Evolutionary conservation across 1,139 yeast species (phyloP).

Genomic region (Suhomyces taliae): DNA sequence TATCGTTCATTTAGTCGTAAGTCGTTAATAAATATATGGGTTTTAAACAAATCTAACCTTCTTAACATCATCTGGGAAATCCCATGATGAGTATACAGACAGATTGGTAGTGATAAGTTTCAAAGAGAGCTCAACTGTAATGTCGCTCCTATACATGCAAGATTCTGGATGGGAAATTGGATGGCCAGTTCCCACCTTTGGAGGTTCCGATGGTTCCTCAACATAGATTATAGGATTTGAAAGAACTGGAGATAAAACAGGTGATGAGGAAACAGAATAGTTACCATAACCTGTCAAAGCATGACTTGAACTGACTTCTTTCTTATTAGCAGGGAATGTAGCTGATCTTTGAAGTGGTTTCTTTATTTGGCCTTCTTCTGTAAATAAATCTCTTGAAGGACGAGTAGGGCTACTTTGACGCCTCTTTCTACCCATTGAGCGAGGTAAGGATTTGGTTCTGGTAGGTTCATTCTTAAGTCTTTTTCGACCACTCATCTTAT

Average conservation of each 20-base stretch:
- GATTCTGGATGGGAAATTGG: background rate
- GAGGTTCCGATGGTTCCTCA: background rate
- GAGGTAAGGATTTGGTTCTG: background rate
- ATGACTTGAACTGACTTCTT: slow-evolving; percentile 12
- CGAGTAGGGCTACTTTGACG: background rate
- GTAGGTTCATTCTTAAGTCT: background rate
- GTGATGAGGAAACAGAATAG: background rate
- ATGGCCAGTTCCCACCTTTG: background rate
- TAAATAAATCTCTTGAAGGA: background rate
- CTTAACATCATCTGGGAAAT: slow-evolving; percentile 12
- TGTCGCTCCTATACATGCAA: slow-evolving; percentile 4
- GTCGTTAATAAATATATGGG: background rate
- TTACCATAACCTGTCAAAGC: slow-evolving; percentile 10
- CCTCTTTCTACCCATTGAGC: background rate
- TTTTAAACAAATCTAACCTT: slow-evolving; percentile 7
- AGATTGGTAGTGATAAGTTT: slow-evolving; percentile 9
- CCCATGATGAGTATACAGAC: slow-evolving; percentile 12
- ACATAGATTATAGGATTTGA: background rate
- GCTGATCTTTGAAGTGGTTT: slow-evolving; percentile 2
- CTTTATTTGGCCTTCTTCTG: background rate
- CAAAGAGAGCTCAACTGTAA: slow-evolving; percentile 12
- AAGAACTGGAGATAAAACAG: background rate
- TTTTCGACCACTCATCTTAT: slow-evolving; percentile 3
- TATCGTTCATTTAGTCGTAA: background rate
- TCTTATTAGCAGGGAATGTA: slow-evolving; percentile 1